Percentiles rank a stretch among this genome's conserved stretches.
Conservation (phyloP, 2,329 filamentous ascomycete species). For the Colletotrichum echinochloae region DNA sequence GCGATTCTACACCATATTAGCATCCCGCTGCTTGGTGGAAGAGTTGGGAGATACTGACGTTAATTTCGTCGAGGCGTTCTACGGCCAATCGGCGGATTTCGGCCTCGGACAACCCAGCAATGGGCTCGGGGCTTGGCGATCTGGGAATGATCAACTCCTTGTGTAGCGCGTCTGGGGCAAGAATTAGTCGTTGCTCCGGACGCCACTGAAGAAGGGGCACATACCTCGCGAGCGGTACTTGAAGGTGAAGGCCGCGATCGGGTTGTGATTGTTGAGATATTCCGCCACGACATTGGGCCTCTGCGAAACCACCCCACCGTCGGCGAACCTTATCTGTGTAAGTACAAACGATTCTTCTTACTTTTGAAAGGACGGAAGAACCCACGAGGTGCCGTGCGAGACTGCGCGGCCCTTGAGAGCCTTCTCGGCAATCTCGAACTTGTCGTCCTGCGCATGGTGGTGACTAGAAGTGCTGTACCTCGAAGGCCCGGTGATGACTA, state of each 20-base stretch:
- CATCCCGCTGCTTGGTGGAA: too few species aligned
- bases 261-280: conserved; percentile 14
- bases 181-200: not conserved
- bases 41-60: conserved; percentile 21
- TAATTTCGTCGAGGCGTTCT: conserved; percentile 33
- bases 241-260: conserved; percentile 42
- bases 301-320: conserved; percentile 13
- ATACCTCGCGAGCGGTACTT: conserved; percentile 45
- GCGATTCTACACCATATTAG: conserved; percentile 1
- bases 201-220: not conserved
- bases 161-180: conserved; percentile 41
- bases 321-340: conserved; percentile 24
- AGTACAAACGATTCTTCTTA: not conserved
- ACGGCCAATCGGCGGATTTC: conserved; percentile 37
- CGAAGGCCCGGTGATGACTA: conserved; percentile 7
- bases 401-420: conserved; percentile 41
- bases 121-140: conserved; percentile 38
- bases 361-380: not conserved
- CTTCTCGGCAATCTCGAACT: conserved; percentile 36
- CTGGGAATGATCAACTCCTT: conserved; percentile 41
- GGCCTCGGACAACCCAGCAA: conserved; percentile 27
- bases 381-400: conserved; percentile 43
- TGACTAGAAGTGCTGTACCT: not conserved
- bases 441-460: not conserved
- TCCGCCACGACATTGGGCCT: not conserved